These are phyloP conservation scores for Aspergillus homomorphus DNA, from an alignment of 495 filamentous ascomycete genomes.

Conservation along the genomic window DNA sequence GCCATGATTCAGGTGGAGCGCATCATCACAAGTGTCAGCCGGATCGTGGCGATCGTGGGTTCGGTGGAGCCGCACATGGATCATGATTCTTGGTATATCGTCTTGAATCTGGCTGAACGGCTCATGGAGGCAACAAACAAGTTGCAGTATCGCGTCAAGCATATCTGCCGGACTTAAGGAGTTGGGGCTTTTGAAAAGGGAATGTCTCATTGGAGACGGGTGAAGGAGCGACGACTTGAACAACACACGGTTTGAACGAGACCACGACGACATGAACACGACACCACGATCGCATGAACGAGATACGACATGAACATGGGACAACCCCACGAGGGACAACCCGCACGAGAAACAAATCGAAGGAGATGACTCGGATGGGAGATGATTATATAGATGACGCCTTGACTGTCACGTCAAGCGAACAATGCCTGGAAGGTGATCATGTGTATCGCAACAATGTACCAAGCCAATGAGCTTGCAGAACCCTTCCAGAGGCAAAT, in stretches of 20 bases:
- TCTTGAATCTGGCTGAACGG: background rate
- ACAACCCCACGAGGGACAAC: too few species aligned
- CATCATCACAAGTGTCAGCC: background rate
- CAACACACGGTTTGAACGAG: too few species aligned
- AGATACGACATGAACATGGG: too few species aligned
- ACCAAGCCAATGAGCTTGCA: too few species aligned
- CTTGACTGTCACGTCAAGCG: too few species aligned
- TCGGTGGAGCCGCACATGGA: background rate
- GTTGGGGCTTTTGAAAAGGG: background rate
- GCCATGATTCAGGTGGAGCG: background rate
- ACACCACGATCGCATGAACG: too few species aligned
- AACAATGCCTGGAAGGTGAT: too few species aligned
- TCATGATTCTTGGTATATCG: slow-evolving; percentile 1
- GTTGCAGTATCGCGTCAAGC: background rate
- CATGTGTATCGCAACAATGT: too few species aligned
- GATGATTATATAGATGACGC: too few species aligned
- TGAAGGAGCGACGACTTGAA: background rate
- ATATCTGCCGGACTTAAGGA: background rate
- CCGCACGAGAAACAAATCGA: too few species aligned
- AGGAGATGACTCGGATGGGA: too few species aligned
- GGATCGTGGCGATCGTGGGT: background rate
- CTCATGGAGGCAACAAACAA: background rate
- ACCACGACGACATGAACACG: too few species aligned
- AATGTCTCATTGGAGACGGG: background rate
- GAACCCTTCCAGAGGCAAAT: background rate